Base-by-base conservation (phyloP, 371 early-diverging fungal genomes). In the Phascolomyces articulosus region DNA sequence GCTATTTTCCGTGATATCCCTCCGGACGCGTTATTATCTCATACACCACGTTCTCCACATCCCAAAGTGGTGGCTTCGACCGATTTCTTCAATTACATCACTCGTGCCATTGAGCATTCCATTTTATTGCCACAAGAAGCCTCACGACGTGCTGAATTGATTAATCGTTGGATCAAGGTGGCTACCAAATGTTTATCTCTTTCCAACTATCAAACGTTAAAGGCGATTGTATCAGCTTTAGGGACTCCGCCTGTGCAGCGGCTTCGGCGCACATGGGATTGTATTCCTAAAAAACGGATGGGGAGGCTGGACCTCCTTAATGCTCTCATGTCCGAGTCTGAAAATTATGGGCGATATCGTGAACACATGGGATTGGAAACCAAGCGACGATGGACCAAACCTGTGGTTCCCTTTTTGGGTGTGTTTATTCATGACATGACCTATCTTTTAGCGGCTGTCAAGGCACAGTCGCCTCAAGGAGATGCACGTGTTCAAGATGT, bases 81-180 rank as follows among this genome's bases (percentile, higher is more conserved):
- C 10, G 91, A 90, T 63, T 90, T 90, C 74, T 93, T 93, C 83
- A 93, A 93, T 70, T 91, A 90, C 66, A 64, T 90, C 40, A 89
- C 91, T 8, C 80, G 93, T 15, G 61, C 87, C 47, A 84, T 93
- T 38, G 93, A 93, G 70, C 80, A 80, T 53, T 84, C 93, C 1
- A 84, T 93, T 40, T 70, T 93, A 31, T 77, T 82, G 47, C 85
- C 84, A 1, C 71, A 75, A 21, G 82, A 79, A 51, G 80, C 87
- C 3, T 72, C 84, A 0, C 86, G 78, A 23, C 80, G 93, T 11
- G 89, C 89, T 0, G 80, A 82, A 41, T 68, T 79, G 26, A 85
- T 91, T 47, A 77, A 86, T 55, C 72, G 79, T 48, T 93, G 93
- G 93, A 85, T 88, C 66, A 90, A 91, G 68, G 83, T 90, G 16